A percentile compares a stretch with the other conserved stretches of the same genome.
Evolutionary conservation across 768 basidiomycete species (phyloP).

Genomic region (Mycena maculata): DNA sequence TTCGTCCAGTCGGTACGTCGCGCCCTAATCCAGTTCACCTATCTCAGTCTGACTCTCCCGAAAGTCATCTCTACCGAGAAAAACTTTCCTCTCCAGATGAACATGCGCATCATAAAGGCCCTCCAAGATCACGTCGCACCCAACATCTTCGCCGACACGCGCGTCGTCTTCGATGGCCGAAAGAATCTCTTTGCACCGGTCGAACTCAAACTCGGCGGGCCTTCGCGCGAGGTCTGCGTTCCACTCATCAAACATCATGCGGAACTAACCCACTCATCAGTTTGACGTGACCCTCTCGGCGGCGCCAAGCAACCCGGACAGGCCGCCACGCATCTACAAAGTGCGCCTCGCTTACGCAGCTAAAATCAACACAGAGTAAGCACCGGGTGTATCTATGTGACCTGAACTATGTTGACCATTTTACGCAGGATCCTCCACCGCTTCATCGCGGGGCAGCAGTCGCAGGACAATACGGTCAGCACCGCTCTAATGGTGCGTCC

Average conservation of each 20-base stretch:
- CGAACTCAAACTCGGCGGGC: conserved; percentile 58
- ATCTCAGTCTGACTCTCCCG: conserved; percentile 17
- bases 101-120: conserved; percentile 59
- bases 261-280: conserved; percentile 19
- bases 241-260: conserved; percentile 6
- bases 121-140: conserved; percentile 58
- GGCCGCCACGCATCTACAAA: conserved; percentile 23
- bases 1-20: conserved; percentile 3
- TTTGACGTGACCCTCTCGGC: conserved; percentile 40
- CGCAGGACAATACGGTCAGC: conserved; percentile 70
- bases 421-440: conserved; percentile 48
- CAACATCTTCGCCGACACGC: conserved; percentile 59
- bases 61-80: conserved; percentile 54
- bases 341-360: conserved; percentile 18
- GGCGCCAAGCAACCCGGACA: conserved; percentile 20
- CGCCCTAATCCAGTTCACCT: neutral
- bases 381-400: neutral
- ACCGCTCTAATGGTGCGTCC: conserved; percentile 71
- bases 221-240: conserved; percentile 32
- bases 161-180: conserved; percentile 66
- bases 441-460: conserved; percentile 64
- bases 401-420: conserved; percentile 5
- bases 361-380: conserved; percentile 49
- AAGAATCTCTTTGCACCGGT: conserved; percentile 66
- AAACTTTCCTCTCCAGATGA: conserved; percentile 58